Evolutionary conservation across 2,329 filamentous ascomycete genomes (phyloP), one percentile per base, ranked within the genome.

Genomic region (Cordyceps pruinosa): DNA sequence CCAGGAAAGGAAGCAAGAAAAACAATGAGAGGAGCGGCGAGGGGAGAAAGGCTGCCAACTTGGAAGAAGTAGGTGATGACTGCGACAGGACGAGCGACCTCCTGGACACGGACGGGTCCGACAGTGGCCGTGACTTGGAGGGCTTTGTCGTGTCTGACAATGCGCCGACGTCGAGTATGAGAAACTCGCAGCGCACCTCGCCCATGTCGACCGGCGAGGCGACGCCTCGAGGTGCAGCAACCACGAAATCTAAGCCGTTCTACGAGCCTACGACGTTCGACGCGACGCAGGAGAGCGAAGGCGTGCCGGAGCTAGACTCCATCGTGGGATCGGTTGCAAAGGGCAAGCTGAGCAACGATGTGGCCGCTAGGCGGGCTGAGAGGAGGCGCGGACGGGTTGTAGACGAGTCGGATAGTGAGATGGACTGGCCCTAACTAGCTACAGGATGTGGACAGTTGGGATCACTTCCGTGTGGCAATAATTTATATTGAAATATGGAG

Each of bases 121-220:
- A 81, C 58, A 71, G 73, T 58, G 77, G 76, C 13, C 72, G 69
- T 45, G 80, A 82, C 61, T 66, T 83, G 15, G 57, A 81, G 62
- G 73, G 83, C 71, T 79, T 89, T 70, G 66, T 89, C 64, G 74
- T 85, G 65, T 67, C 73, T 61, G 69, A 84, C 68, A 69, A 84
- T 58, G 65, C 67, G 35, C 59, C 69, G 5, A 65, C 66, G 0
- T 75, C 73, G 1, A 75, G 74, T 61, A 68, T 69, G 62, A 65
- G 60, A 30, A 66, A 69, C 15, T 69, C 67, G 6, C 61, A 62
- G 30, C 65, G 65, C 15, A 66, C 69, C n/a, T 66, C 68, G 28
- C 61, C 68, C 10, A 61, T 61, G 3, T 62, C 63, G 15, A 57
- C 60, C 1, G 59, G 59, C 25, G 63, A 64, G 48, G 62, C 35